phyloP scores from a whole-genome alignment of 2,329 filamentous ascomycete genomes.

The Geosmithia putterillii region DNA sequence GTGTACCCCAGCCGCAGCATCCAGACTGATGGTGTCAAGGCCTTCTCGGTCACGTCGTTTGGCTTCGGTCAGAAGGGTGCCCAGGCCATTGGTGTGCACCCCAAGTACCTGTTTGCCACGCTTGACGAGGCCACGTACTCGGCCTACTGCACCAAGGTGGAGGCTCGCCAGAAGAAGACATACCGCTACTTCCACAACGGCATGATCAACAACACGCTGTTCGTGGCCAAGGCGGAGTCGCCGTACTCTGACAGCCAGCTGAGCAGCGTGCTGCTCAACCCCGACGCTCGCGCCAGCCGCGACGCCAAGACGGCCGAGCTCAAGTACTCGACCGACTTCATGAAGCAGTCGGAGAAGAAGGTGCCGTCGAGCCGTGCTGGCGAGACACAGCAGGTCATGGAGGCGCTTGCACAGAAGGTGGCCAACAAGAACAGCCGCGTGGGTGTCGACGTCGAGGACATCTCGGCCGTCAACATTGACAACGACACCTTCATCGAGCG shows the following conservation, averaged over 20 bases:
- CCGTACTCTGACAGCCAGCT: conserved; percentile 87
- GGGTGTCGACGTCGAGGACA: conserved; percentile 87
- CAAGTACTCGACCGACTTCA: conserved; percentile 57
- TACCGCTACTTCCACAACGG: conserved; percentile 99
- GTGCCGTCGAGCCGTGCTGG: conserved; percentile 35
- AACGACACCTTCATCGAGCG: conserved; percentile 91
- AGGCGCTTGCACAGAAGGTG: conserved; percentile 58
- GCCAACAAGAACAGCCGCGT: conserved; percentile 56
- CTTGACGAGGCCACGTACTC: conserved; percentile 77
- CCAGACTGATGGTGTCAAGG: conserved; percentile 96
- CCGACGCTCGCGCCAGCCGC: conserved; percentile 69
- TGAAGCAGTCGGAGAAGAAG: conserved; percentile 49
- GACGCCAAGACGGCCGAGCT: conserved; percentile 82
- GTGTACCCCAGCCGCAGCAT: conserved; percentile 92
- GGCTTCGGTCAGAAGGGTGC: conserved; percentile 99
- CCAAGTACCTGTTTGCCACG: conserved; percentile 90
- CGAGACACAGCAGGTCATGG: conserved; percentile 63
- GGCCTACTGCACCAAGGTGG: conserved; percentile 77
- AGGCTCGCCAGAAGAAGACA: conserved; percentile 91
- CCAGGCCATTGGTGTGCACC: conserved; percentile 92
- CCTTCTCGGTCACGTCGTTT: conserved; percentile 97
- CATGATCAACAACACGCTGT: conserved; percentile 94
- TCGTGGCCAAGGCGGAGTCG: conserved; percentile 85
- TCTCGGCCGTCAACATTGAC: conserved; percentile 77
- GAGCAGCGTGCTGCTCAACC: conserved; percentile 83